Base-by-base conservation (phyloP, 2,329 filamentous ascomycete species). In the Penicillium paneum region DNA sequence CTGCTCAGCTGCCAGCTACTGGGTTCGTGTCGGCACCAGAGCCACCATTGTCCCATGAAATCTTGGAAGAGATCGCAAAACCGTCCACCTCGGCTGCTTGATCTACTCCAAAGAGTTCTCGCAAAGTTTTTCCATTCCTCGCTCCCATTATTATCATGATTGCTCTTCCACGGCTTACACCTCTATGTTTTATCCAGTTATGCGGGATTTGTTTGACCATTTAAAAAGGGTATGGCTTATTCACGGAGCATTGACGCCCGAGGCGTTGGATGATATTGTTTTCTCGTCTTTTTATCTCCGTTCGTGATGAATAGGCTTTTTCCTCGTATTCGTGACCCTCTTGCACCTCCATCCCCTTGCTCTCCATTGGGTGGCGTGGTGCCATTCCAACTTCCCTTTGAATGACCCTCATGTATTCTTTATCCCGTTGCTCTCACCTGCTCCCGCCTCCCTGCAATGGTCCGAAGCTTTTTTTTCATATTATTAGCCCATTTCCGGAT, bases 351-450 rank as follows among this genome's bases (percentile, higher is more conserved):
- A 34, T 34, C 28, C 28, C 15, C 32, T 39, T 29, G 36, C 36
- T 34, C 11, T 28, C 35, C 7, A 47, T 11, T 40, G 35, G 44
- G 26, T 34, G 19, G 11, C 2, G 15, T 31, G 15, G 8, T 54
- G 26, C 19, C 39, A 5, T 29, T 21, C 13, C 21, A 12, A 48
- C 4, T 10, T 8, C 24, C 43, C 36, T 45, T 17, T 39, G 29
- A 47, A 52, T 34, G 51, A 42, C 38, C 49, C 26, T 19, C 29
- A 38, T 53, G 51, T 53, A 53, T 42, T 44, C 45, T 49, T 48
- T 29, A 47, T 42, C 13, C 21, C 41, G 13, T 35, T 47, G 19
- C 34, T 34, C n/a, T 36, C 39, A 19, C n/a, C 24, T 19, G 3
- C 19, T 19, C n/a, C n/a, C n/a, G 8, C n/a, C 34, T 13, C n/a